A percentile compares a stretch with the other conserved stretches of the same genome.
Evolutionary conservation across 192 early-diverging fungal species (phyloP).

Genomic region (Dissophora ornata): DNA sequence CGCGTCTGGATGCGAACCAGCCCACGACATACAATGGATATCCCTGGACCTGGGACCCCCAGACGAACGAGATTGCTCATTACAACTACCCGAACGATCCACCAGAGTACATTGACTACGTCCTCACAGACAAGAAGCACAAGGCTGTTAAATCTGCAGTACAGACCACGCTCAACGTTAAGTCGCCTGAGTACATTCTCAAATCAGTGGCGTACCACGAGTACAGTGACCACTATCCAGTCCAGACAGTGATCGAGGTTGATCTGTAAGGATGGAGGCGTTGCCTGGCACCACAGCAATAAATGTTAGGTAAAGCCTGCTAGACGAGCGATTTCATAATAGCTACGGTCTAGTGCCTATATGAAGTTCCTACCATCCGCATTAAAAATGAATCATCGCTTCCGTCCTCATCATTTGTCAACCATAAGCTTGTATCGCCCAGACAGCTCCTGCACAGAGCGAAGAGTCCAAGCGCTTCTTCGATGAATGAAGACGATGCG

Average conservation of each 20-base stretch:
- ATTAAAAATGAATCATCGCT: too few relatives aligned
- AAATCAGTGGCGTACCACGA: constrained; percentile 32
- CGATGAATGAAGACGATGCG: too few relatives aligned
- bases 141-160: constrained; percentile 11
- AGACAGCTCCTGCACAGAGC: too few relatives aligned
- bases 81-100: constrained; percentile 37
- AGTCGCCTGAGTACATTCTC: constrained; percentile 21
- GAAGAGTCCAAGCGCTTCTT: too few relatives aligned
- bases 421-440: too few relatives aligned
- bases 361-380: too few relatives aligned
- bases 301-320: too few relatives aligned
- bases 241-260: constrained; percentile 9
- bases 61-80: constrained; percentile 38
- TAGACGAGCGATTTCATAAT: too few relatives aligned
- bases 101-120: constrained; percentile 38
- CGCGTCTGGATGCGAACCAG: constrained; percentile 7
- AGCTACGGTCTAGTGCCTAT: too few relatives aligned
- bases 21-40: constrained; percentile 16
- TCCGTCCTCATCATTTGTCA: too few relatives aligned
- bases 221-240: constrained; percentile 47
- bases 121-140: constrained; percentile 43
- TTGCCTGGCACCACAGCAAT: too few relatives aligned
- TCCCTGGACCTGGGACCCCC: constrained; percentile 35
- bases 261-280: constrained; percentile 19
- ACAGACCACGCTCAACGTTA: constrained; percentile 16